A percentile compares a stretch with the other conserved stretches of the same genome.
Conservation (phyloP, 306 rosid species). For the Macrotyloma uniflorum region DNA sequence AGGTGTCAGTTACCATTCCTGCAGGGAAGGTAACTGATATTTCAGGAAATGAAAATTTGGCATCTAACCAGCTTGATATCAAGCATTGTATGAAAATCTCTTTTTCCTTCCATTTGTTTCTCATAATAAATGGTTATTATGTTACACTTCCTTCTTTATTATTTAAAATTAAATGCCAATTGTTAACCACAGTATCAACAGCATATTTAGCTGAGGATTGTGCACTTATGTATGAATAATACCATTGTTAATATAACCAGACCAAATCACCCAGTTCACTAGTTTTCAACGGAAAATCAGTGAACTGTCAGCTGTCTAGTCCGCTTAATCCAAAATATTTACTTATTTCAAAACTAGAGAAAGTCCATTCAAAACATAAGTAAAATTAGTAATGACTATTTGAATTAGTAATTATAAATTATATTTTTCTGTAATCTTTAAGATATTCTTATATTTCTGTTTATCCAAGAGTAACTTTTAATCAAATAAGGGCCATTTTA, state of each 20-base stretch:
- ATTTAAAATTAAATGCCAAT: conserved; percentile 7
- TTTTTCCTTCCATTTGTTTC: conserved; percentile 20
- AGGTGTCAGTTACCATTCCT: conserved; percentile 62
- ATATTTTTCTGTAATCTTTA: not conserved
- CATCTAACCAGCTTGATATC: conserved; percentile 66
- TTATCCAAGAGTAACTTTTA: not conserved
- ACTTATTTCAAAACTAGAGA: not conserved
- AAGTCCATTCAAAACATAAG: not conserved
- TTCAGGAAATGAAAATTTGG: conserved; percentile 73
- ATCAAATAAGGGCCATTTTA: not conserved
- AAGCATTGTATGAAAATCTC: conserved; percentile 55
- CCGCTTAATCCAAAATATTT: not conserved
- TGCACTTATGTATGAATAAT: too few relatives aligned
- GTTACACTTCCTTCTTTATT: not conserved
- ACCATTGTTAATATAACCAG: not conserved
- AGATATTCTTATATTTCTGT: not conserved
- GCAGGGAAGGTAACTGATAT: conserved; percentile 65
- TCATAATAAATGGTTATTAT: not conserved
- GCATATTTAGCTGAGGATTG: too few relatives aligned
- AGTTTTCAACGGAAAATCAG: too few relatives aligned
- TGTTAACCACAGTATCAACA: not conserved
- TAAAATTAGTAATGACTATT: not conserved
- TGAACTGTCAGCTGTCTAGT: too few relatives aligned
- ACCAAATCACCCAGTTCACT: not conserved
- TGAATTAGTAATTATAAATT: not conserved